Evolutionary conservation across 345 rosid species (phyloP), one percentile per base, ranked within the genome.

Genomic region (Eucalyptus tenuipes): DNA sequence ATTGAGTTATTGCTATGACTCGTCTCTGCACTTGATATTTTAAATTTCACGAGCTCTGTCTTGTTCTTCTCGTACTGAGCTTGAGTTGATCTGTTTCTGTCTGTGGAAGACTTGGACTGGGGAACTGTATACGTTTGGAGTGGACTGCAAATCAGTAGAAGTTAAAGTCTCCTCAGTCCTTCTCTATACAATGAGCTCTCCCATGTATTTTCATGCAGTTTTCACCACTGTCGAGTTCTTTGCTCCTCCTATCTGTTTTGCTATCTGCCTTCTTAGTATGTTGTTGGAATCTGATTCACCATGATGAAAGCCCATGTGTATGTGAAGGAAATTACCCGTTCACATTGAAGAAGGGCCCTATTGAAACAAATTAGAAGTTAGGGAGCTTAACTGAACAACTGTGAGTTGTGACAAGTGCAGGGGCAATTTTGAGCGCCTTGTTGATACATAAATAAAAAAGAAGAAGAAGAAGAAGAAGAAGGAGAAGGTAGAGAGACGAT

Each of bases 61-160:
- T 71, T 0, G 1, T 17, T 71, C n/a, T n/a, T n/a, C n/a, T n/a
- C n/a, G 24, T 40, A 5, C 2, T 10, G 81, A 71, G 81, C 45
- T 71, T 71, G 81, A 71, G 81, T 71, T 18, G 45, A 18, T 71
- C 45, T 71, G 81, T 18, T 71, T 71, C 3, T 37, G 1, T 2
- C 45, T 18, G 13, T 71, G 27, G 81, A 71, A 71, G 45, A 71
- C 80, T 4, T 1, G 80, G 44, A 68, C 45, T 71, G 45, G 45
- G 45, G 14, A 18, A 71, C 7, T 71, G 81, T 71, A 71, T 71
- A 18, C 5, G 37, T 71, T 37, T 71, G 81, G 81, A 10, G 45
- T 33, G 81, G 81, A 71, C 27, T 71, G 45, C 81, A 20, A 71
- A 37, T 18, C 81, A 37, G 13, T 71, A 8, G 4, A 8, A 71